Conservation (phyloP, 345 rosid species). For the Eucalyptus sp. region DNA sequence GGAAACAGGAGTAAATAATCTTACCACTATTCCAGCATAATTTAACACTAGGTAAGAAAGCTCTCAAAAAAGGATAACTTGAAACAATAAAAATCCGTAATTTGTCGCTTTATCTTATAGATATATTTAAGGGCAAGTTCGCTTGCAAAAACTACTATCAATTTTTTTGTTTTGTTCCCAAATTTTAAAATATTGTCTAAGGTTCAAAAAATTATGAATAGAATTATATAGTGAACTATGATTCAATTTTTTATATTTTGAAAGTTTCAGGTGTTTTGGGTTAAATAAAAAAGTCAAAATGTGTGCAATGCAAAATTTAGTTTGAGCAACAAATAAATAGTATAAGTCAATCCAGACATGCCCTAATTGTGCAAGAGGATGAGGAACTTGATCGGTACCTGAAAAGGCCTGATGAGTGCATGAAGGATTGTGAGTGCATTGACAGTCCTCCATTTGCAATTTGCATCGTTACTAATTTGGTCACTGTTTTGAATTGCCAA, state of each 20-base stretch:
- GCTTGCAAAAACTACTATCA: not conserved
- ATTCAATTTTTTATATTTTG: not conserved
- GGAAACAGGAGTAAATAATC: not conserved
- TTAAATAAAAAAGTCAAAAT: not conserved
- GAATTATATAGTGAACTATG: not conserved
- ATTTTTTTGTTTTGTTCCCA: not conserved
- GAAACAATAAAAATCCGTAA: not conserved
- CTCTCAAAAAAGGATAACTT: not conserved
- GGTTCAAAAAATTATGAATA: not conserved
- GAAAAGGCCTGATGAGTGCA: constrained; percentile 69
- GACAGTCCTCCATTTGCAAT: constrained; percentile 38
- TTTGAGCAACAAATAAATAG: not conserved
- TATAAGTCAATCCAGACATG: not conserved
- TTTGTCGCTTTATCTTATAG: not conserved
- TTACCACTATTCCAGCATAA: not conserved
- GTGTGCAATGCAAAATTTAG: not conserved
- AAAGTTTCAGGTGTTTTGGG: not conserved
- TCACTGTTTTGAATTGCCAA: constrained; percentile 55
- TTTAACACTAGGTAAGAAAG: not conserved
- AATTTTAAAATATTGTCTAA: not conserved
- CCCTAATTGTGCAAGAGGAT: not conserved
- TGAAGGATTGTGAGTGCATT: constrained; percentile 55
- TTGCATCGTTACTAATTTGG: constrained; percentile 14
- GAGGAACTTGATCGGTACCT: constrained; percentile 23
- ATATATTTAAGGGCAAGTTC: not conserved